phyloP scores from a whole-genome alignment of 805 yeast species.

The Diddensiella transvaalensis region DNA sequence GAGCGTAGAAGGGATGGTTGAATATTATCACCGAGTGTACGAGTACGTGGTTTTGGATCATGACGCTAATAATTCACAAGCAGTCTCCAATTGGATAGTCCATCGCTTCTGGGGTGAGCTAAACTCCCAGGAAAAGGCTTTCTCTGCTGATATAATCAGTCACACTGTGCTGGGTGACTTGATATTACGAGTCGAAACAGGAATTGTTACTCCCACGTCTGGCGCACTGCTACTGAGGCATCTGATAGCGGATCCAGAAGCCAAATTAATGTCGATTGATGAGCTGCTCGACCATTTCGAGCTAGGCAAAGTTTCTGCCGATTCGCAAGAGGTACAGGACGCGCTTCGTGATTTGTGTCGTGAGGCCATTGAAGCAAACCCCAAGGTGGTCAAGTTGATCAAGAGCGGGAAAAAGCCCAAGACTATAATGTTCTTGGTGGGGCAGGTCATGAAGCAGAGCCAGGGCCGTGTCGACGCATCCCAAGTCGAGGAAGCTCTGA shows the following conservation, averaged over 20 bases:
- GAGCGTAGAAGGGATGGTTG: constrained; percentile 46
- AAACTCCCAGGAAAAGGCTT: constrained; percentile 43
- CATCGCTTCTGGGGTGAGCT: constrained; percentile 76
- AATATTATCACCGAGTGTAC: constrained; percentile 50
- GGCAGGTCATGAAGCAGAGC: constrained; percentile 76
- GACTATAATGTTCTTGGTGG: constrained; percentile 74
- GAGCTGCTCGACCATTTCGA: constrained; percentile 50
- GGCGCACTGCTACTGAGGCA: constrained; percentile 65
- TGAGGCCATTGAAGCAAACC: constrained; percentile 43
- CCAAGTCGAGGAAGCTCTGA: constrained; percentile 13
- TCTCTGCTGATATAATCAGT: constrained; percentile 35
- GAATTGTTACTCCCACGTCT: constrained; percentile 58
- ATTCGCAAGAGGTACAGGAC: constrained; percentile 30
- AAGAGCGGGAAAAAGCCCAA: constrained; percentile 53
- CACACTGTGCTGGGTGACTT: constrained; percentile 51
- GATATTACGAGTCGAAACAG: constrained; percentile 44
- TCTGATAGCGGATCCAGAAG: constrained; percentile 48
- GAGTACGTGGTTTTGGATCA: constrained; percentile 25
- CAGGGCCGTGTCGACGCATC: constrained; percentile 55
- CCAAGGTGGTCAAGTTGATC: constrained; percentile 55
- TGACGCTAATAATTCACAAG: constrained; percentile 32
- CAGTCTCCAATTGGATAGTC: constrained; percentile 70
- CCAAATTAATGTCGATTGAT: constrained; percentile 30
- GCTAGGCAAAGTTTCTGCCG: constrained; percentile 37
- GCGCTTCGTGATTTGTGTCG: constrained; percentile 44